phyloP scores from a whole-genome alignment of 139 green algal species.

The Pleodorina starrii region DNA sequence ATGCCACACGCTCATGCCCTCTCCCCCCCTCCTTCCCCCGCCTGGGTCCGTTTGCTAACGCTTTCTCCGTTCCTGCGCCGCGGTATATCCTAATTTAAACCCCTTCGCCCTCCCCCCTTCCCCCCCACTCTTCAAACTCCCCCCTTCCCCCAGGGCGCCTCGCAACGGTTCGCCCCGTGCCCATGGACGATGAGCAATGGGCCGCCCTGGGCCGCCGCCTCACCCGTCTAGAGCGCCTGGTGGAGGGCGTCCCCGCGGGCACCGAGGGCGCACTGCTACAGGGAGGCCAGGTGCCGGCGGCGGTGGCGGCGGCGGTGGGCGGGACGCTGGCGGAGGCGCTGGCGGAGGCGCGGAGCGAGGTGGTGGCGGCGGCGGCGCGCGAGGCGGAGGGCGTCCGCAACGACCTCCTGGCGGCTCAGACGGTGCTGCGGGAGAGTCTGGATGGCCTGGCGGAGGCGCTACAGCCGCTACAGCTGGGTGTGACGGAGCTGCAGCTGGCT shows the following conservation, averaged over 20 bases:
- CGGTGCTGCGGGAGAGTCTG: constrained; percentile 32
- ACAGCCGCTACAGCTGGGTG: constrained; percentile 15
- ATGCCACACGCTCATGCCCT: too few species aligned
- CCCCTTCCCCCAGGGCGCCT: constrained; percentile 22
- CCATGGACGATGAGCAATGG: constrained; percentile 69
- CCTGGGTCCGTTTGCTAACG: too few species aligned
- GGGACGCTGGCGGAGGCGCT: not conserved
- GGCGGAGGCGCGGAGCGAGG: not conserved
- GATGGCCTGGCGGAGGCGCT: constrained; percentile 18
- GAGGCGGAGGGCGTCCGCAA: constrained; percentile 37
- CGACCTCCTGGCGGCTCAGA: constrained; percentile 35
- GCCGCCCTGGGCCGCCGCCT: constrained; percentile 67
- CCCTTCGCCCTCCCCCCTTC: too few species aligned
- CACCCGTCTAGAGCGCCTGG: constrained; percentile 59
- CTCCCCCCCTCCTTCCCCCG: too few species aligned
- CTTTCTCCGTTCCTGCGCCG: too few species aligned
- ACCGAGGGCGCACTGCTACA: constrained; percentile 15
- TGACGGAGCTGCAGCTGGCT: constrained; percentile 19
- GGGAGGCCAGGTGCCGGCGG: constrained; percentile 23
- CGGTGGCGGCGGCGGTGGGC: constrained; percentile 8
- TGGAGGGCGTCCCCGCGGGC: constrained; percentile 55
- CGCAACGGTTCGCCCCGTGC: not conserved
- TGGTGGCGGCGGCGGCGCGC: constrained; percentile 16
- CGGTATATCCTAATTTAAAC: too few species aligned
- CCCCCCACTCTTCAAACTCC: too few species aligned